phyloP scores from a whole-genome alignment of 371 early-diverging fungal species.

The Lichtheimia ornata region DNA sequence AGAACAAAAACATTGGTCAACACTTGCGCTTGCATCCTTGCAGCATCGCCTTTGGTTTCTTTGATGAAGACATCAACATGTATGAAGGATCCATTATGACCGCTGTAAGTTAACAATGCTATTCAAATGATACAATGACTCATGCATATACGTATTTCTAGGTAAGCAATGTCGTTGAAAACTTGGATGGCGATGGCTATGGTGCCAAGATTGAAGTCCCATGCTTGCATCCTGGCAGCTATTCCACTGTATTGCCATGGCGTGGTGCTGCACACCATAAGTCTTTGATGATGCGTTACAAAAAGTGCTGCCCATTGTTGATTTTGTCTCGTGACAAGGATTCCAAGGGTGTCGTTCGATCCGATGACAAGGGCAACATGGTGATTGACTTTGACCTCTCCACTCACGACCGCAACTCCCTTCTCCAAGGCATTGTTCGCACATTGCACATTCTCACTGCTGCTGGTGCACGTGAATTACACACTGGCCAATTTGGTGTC shows the following conservation, averaged over 20 bases:
- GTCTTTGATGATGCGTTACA: constrained; percentile 51
- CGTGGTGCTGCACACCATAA: constrained; percentile 56
- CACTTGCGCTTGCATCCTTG: constrained; percentile 71
- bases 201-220: constrained; percentile 75
- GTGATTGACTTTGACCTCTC: constrained; percentile 52
- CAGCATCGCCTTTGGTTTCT: constrained; percentile 64
- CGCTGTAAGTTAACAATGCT: constrained; percentile 31
- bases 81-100: constrained; percentile 75
- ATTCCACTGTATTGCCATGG: constrained; percentile 56
- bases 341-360: constrained; percentile 33
- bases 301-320: constrained; percentile 53
- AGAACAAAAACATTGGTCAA: constrained; percentile 73
- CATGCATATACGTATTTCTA: constrained; percentile 11
- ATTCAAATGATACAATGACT: too few relatives aligned
- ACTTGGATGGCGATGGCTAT: constrained; percentile 59
- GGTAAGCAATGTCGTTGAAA: constrained; percentile 50
- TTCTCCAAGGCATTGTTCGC: constrained; percentile 54
- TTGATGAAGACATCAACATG: constrained; percentile 51
- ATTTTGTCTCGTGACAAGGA: constrained; percentile 74
- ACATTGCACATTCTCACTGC: constrained; percentile 51
- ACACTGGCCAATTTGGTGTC: constrained; percentile 55
- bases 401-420: constrained; percentile 51
- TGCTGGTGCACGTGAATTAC: constrained; percentile 61
- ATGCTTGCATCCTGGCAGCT: constrained; percentile 57
- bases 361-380: constrained; percentile 31